Evolutionary conservation across 2,329 filamentous ascomycete species (phyloP), one percentile per base, ranked within the genome.

Genomic region (Sporothrix sp.): DNA sequence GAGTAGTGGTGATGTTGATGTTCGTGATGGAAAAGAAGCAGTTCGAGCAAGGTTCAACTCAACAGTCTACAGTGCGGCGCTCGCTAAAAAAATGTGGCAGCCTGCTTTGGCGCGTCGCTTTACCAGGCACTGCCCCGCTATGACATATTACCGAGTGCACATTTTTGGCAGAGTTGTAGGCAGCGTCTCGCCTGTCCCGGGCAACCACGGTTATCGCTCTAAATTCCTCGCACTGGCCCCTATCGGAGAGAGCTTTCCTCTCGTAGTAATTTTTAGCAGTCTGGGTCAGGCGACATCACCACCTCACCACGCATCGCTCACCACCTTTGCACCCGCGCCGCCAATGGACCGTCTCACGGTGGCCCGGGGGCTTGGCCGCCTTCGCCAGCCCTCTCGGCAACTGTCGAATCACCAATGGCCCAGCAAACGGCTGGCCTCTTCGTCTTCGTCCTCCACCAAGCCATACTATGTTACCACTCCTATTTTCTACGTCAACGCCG

Each of bases 401-500:
- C 32, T 20, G 23, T 27, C 38, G 0, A 21, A 25, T 7, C 21
- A 18, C 3, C 39, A 45, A 38, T 37, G 30, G 18, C 25, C 23
- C 16, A 4, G 20, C 16, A 9, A 14, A 32, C 39, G 36, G 16
- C 3, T 25, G 7, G 14, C 23, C n/a, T 16, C 42, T 13, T 33
- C 36, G 1, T 16, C 46, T 1, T 11, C 32, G 7, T 14, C 33
- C 16, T 14, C 28, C 3, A 28, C 55, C 54, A 97, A 97, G 71
- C 89, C 91, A 8, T 96, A 84, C 71, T 98, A 97, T 72, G 75
- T 95, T 61, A 97, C 93, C 5, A 94, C 89, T 8, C 93, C 93
- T 2, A 98, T 98, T 52, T 98, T 97, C 72, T 98, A 98, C 68
- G 93, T 98, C 71, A 98, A 98, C 77, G 87, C 90, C 50, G 89